Conservation (phyloP, 2,329 filamentous ascomycete genomes). For the Fusarium ambrosium region DNA sequence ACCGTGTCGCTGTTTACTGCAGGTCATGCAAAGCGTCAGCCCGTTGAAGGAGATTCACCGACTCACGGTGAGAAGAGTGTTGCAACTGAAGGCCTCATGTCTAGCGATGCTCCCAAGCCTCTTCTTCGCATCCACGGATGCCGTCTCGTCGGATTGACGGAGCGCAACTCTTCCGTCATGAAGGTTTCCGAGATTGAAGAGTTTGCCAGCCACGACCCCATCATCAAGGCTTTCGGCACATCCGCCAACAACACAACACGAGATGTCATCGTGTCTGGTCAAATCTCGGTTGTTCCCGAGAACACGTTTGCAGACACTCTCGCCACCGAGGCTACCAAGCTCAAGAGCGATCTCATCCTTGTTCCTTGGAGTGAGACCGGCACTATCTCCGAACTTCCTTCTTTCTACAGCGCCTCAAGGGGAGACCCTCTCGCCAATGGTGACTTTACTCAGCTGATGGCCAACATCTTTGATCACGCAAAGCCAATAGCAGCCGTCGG, state of each 20-base stretch:
- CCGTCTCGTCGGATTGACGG: conserved; percentile 87
- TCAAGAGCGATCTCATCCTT: conserved; percentile 79
- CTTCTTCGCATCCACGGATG: conserved; percentile 72
- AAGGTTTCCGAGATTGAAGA: conserved; percentile 86
- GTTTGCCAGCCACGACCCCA: conserved; percentile 78
- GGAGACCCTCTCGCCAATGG: conserved; percentile 30
- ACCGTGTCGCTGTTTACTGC: conserved; percentile 31
- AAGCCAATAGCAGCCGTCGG: conserved; percentile 12
- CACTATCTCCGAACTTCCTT: conserved; percentile 24
- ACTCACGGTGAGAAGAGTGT: not conserved
- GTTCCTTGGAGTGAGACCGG: conserved; percentile 80
- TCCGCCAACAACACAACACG: conserved; percentile 21
- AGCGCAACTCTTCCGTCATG: conserved; percentile 95
- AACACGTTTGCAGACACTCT: conserved; percentile 83
- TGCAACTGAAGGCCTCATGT: not conserved
- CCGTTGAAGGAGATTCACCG: not conserved
- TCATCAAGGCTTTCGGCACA: conserved; percentile 86
- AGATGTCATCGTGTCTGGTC: conserved; percentile 79
- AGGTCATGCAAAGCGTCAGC: not conserved
- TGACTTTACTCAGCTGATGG: conserved; percentile 22
- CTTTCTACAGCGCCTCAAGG: conserved; percentile 27
- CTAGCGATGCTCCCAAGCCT: not conserved
- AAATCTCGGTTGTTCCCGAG: conserved; percentile 83
- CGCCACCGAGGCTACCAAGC: conserved; percentile 76
- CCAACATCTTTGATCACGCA: conserved; percentile 23